A percentile compares a stretch with the other conserved stretches of the same genome.
These are phyloP conservation scores for Ustilago loliicola DNA, from an alignment of 1,284 basidiomycete species.

Conservation along the genomic window DNA sequence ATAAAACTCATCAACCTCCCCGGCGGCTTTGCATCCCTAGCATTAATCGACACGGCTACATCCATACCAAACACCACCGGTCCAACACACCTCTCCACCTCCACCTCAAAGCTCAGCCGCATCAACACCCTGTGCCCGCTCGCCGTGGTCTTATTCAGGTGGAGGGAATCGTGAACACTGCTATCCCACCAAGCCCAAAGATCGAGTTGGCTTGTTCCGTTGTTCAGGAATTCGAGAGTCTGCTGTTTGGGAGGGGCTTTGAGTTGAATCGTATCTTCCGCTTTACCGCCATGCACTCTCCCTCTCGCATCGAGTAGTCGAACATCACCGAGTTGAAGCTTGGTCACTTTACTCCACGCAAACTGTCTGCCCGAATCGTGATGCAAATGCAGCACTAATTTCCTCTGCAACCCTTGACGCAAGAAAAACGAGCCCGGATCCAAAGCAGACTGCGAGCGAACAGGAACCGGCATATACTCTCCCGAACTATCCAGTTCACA, in stretches of 20 bases:
- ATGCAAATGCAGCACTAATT: constrained; percentile 80
- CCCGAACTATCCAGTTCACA: constrained; percentile 88
- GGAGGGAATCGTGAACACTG: constrained; percentile 85
- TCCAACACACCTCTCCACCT: constrained; percentile 84
- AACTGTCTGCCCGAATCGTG: constrained; percentile 91
- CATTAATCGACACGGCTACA: constrained; percentile 85
- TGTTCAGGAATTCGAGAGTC: constrained; percentile 47
- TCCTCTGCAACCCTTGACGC: constrained; percentile 92
- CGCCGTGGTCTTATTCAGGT: constrained; percentile 87
- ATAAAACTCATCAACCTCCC: constrained; percentile 79
- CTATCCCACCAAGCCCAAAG: constrained; percentile 85
- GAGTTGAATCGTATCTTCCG: constrained; percentile 63
- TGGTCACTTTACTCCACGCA: constrained; percentile 84
- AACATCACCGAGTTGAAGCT: constrained; percentile 84
- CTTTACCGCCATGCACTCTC: constrained; percentile 79
- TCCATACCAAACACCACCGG: constrained; percentile 89
- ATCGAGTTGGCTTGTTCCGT: constrained; percentile 55
- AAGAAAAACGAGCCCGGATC: constrained; percentile 89
- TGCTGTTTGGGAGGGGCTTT: constrained; percentile 59
- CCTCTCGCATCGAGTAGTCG: constrained; percentile 87
- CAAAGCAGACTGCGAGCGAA: constrained; percentile 80
- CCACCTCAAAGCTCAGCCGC: constrained; percentile 82
- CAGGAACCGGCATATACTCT: constrained; percentile 85
- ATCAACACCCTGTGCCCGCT: constrained; percentile 83
- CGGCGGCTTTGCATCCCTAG: constrained; percentile 86